Evolutionary conservation across 371 early-diverging fungal genomes (phyloP).

Genomic region (Rhizomucor miehei): DNA sequence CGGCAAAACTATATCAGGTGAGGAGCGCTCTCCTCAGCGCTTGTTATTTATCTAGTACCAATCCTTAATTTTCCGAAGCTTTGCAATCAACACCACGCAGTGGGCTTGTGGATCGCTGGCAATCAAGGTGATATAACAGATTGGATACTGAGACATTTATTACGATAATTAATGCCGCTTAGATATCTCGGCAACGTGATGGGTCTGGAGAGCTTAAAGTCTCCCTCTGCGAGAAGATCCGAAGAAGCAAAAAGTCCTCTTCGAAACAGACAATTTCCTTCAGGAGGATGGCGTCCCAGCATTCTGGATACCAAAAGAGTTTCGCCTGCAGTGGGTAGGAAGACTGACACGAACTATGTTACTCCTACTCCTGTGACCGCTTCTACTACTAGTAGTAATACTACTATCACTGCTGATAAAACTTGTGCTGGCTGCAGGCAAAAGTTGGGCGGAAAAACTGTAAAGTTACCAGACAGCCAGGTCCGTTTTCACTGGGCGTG

Average conservation of each 20-base stretch:
- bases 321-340: too few relatives aligned
- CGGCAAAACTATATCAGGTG: constrained; percentile 22
- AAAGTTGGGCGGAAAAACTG: constrained; percentile 28
- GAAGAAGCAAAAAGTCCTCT: background rate
- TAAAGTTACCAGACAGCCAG: constrained; percentile 26
- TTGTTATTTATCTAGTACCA: background rate
- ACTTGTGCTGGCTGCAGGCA: constrained; percentile 28
- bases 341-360: too few relatives aligned
- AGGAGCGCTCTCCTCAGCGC: background rate
- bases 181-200: constrained; percentile 19
- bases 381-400: too few relatives aligned
- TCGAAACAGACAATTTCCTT: too few relatives aligned
- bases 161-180: background rate
- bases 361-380: too few relatives aligned
- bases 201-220: constrained; percentile 7
- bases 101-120: constrained; percentile 26
- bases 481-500: constrained; percentile 36
- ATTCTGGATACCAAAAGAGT: too few relatives aligned
- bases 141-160: too few relatives aligned
- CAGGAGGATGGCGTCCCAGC: too few relatives aligned
- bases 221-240: background rate
- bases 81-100: background rate
- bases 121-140: constrained; percentile 15
- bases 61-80: background rate
- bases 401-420: too few relatives aligned